A percentile compares a stretch with the other conserved stretches of the same genome.
phyloP scores from a whole-genome alignment of 1,284 basidiomycete species.

The Leccinum fallax region DNA sequence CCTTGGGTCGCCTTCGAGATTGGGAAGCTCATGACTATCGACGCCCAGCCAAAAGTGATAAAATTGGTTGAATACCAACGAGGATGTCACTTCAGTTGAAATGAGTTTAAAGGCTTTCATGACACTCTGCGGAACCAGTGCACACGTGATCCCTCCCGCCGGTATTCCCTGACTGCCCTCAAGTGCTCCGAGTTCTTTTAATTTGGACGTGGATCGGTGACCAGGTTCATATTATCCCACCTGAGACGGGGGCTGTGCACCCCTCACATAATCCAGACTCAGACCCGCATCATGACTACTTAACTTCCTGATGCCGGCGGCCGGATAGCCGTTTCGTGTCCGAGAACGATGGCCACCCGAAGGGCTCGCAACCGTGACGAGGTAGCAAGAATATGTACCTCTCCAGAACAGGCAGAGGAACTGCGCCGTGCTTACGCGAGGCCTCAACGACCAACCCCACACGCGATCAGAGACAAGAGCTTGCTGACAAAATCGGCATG shows the following conservation, averaged over 20 bases:
- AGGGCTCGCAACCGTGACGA: constrained; percentile 29
- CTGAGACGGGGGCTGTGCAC: constrained; percentile 30
- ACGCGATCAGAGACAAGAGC: constrained; percentile 60
- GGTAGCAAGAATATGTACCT: constrained; percentile 53
- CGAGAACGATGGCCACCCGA: constrained; percentile 39
- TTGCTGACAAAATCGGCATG: constrained; percentile 73
- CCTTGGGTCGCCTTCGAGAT: too few species aligned
- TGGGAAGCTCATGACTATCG: too few species aligned
- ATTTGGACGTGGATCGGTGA: constrained; percentile 30
- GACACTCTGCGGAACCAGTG: too few species aligned
- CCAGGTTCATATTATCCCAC: constrained; percentile 32
- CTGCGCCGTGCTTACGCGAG: constrained; percentile 60
- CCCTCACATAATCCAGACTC: constrained; percentile 33
- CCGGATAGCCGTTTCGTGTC: constrained; percentile 39
- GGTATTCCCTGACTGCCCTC: constrained; percentile 11
- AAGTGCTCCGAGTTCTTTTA: constrained; percentile 31
- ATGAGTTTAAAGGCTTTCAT: too few species aligned
- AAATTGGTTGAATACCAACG: too few species aligned
- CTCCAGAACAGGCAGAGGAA: constrained; percentile 63
- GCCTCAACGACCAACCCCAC: constrained; percentile 60
- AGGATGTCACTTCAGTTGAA: too few species aligned
- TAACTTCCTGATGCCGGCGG: constrained; percentile 22
- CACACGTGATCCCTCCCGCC: too few species aligned
- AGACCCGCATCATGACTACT: constrained; percentile 18
- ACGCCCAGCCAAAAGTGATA: too few species aligned